Conservation (phyloP, 73 alveolate species). For the Symbiodinium pilosum region DNA sequence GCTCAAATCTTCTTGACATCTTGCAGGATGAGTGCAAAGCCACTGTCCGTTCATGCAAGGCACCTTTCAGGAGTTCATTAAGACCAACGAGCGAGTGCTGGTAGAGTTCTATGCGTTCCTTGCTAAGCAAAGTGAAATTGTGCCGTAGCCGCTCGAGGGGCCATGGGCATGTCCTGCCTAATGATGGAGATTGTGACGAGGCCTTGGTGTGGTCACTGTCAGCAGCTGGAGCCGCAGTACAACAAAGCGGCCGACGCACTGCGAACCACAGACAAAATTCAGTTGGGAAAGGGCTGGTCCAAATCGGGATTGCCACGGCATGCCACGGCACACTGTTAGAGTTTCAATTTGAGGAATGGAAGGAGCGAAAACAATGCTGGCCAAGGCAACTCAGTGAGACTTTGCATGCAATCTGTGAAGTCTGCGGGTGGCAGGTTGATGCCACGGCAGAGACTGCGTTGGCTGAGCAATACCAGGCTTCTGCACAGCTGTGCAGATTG, state of each 20-base stretch:
- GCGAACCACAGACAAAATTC: not conserved
- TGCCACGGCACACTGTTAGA: not conserved
- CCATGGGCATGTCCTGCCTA: not conserved
- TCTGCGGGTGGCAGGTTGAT: constrained; percentile 15
- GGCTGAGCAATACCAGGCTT: constrained; percentile 27
- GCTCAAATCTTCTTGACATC: not conserved
- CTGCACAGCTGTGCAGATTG: not conserved
- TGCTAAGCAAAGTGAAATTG: not conserved
- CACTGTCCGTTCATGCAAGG: constrained; percentile 11
- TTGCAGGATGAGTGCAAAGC: not conserved
- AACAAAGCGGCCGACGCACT: constrained; percentile 84
- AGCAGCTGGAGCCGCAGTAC: constrained; percentile 80
- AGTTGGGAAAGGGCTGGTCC: no score
- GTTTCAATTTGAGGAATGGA: constrained; percentile 35
- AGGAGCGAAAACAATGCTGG: constrained; percentile 59
- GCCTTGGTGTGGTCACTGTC: constrained; percentile 91
- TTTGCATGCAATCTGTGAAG: not conserved
- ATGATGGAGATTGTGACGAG: not conserved
- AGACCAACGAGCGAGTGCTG: constrained; percentile 28
- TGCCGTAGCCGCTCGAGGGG: not conserved
- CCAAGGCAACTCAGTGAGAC: not conserved
- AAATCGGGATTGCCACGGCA: not conserved
- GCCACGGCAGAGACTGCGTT: constrained; percentile 60
- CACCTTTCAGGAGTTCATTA: constrained; percentile 49
- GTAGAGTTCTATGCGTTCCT: constrained; percentile 63